phyloP scores from a whole-genome alignment of 1,284 basidiomycete species.

The Coriolopsis trogii region DNA sequence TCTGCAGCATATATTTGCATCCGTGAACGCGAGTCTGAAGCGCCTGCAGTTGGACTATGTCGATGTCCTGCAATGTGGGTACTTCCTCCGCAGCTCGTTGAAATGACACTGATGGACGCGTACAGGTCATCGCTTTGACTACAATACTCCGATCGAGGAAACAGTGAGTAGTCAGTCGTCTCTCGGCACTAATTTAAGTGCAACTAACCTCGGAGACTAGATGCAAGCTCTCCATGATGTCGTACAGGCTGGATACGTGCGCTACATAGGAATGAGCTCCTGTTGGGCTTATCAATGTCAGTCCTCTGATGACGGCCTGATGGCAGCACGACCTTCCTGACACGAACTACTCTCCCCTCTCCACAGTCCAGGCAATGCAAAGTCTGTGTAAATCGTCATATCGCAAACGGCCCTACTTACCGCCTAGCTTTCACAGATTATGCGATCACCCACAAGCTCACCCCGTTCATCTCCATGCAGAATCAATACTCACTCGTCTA shows the following conservation, averaged over 20 bases:
- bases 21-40: slow-evolving; percentile 41
- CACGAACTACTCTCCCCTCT: slow-evolving; percentile 30
- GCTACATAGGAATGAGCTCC: slow-evolving; percentile 42
- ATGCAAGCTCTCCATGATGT: slow-evolving; percentile 39
- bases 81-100: not conserved
- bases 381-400: not conserved
- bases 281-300: slow-evolving; percentile 42
- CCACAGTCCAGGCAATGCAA: slow-evolving; percentile 24
- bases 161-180: slow-evolving; percentile 20
- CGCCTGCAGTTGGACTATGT: slow-evolving; percentile 45
- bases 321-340: not conserved
- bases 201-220: not conserved
- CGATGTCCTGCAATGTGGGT: slow-evolving; percentile 37
- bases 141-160: slow-evolving; percentile 25
- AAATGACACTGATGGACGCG: not conserved
- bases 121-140: slow-evolving; percentile 21
- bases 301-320: slow-evolving; percentile 13
- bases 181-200: too few species aligned
- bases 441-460: slow-evolving; percentile 25
- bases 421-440: slow-evolving; percentile 16
- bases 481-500: slow-evolving; percentile 34
- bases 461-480: slow-evolving; percentile 42
- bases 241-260: slow-evolving; percentile 36
- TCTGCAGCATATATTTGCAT: slow-evolving; percentile 42
- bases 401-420: not conserved